Evolutionary conservation across 441 rosid species (phyloP), one percentile per base, ranked within the genome.

Genomic region (Mallotus japonicus): DNA sequence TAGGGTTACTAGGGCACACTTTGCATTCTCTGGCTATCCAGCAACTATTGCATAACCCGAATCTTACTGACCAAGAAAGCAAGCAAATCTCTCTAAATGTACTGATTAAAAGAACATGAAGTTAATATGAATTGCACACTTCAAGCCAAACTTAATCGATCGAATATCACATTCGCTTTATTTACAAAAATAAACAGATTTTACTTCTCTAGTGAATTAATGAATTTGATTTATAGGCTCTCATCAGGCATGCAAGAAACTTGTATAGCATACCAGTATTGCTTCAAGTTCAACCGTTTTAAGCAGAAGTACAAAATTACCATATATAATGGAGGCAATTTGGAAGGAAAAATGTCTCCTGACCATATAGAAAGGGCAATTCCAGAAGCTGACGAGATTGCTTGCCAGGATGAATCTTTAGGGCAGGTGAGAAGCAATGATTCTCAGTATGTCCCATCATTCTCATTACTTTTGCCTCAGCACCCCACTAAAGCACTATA

Each of bases 341-440:
- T 7, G 2, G 17, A 3, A 0, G 65, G 28, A 24, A 28, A 6
- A 10, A 40, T 46, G 20, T 62, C 59, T 40, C 70, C 50, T 42
- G 60, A 32, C 59, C 19, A 50, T 65, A 44, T 19, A 28, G 73
- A 68, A 72, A 72, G 49, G 70, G 53, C 60, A 37, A 19, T 32
- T 42, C 32, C 49, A 46, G 65, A 47, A 42, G 57, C 47, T 62
- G 62, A 62, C 32, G 50, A 34, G 56, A 44, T 5, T 24, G 46
- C 11, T 47, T 19, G 60, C 42, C 44, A 56, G 17, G 60, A 71
- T 49, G 66, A 58, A 14, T 44, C 62, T 46, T 22, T 24, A 58
- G 53, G 37, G 74, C 65, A 67, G 47, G 55, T 17, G 40, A 51
- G 69, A 76, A 50, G 72, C 64, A 67, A 42, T 37, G 59, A 63